Evolutionary conservation across 495 filamentous ascomycete species (phyloP).

Genomic region (Tuber microsphaerosporum): DNA sequence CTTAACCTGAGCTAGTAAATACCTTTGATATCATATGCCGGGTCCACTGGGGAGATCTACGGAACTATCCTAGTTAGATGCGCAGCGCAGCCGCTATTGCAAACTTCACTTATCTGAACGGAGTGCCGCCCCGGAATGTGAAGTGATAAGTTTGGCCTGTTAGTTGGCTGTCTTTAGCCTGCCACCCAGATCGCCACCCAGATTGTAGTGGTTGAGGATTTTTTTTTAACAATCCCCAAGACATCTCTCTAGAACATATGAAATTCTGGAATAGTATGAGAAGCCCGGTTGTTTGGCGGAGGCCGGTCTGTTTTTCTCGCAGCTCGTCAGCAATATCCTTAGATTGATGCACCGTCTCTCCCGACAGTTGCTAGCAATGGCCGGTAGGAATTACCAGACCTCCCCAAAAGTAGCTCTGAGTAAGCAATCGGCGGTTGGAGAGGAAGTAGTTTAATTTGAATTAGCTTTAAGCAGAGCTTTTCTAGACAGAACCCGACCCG

Average conservation of each 20-base stretch:
- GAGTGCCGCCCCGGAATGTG: neutral
- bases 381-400: neutral
- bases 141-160: neutral
- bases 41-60: neutral
- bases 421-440: neutral
- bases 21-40: neutral
- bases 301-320: neutral
- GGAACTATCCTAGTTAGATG: neutral
- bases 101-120: neutral
- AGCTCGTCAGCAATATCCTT: neutral
- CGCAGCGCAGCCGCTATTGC: neutral
- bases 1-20: neutral
- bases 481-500: neutral
- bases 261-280: neutral
- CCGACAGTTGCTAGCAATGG: neutral
- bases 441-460: neutral
- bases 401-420: neutral
- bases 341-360: neutral
- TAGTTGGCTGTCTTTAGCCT: too few relatives aligned
- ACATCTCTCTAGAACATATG: neutral
- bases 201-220: neutral
- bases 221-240: neutral
- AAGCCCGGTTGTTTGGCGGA: neutral
- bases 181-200: too few relatives aligned
- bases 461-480: neutral